Evolutionary conservation across 2,329 filamentous ascomycete genomes (phyloP).

Genomic region (Thielaviopsis ethacetica): DNA sequence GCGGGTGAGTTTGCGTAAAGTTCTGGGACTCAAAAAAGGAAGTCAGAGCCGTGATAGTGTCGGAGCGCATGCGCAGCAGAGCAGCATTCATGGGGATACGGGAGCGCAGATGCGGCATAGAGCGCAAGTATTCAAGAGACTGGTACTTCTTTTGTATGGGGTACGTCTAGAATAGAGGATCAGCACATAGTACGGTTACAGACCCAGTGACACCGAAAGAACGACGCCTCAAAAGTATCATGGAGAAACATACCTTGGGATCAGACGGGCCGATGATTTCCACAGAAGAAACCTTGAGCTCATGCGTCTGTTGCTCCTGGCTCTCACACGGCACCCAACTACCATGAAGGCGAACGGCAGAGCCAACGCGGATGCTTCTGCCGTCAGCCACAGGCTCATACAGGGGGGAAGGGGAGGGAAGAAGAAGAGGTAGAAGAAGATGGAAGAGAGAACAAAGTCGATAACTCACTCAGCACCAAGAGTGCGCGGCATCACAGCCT

Average conservation of each 20-base stretch:
- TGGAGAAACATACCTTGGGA: constrained; percentile 44
- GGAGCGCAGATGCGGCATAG: constrained; percentile 71
- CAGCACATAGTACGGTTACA: background rate
- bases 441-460: background rate
- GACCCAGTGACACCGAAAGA: background rate
- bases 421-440: too few species aligned
- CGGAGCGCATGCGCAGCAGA: constrained; percentile 67
- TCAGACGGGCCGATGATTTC: constrained; percentile 62
- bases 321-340: constrained; percentile 58
- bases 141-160: constrained; percentile 97
- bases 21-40: constrained; percentile 56
- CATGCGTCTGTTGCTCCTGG: constrained; percentile 47
- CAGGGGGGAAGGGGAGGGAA: too few species aligned
- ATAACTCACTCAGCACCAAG: constrained; percentile 52
- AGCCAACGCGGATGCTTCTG: constrained; percentile 60
- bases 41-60: constrained; percentile 55
- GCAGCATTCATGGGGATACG: constrained; percentile 69
- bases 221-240: background rate
- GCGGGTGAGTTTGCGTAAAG: constrained; percentile 76
- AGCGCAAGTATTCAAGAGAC: constrained; percentile 72
- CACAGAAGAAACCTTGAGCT: constrained; percentile 59
- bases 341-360: constrained; percentile 63
- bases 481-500: constrained; percentile 60
- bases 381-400: background rate
- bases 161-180: constrained; percentile 45